A percentile compares a stretch with the other conserved stretches of the same genome.
Evolutionary conservation across 768 basidiomycete genomes (phyloP).

Genomic region (Leccinum barrowsii): DNA sequence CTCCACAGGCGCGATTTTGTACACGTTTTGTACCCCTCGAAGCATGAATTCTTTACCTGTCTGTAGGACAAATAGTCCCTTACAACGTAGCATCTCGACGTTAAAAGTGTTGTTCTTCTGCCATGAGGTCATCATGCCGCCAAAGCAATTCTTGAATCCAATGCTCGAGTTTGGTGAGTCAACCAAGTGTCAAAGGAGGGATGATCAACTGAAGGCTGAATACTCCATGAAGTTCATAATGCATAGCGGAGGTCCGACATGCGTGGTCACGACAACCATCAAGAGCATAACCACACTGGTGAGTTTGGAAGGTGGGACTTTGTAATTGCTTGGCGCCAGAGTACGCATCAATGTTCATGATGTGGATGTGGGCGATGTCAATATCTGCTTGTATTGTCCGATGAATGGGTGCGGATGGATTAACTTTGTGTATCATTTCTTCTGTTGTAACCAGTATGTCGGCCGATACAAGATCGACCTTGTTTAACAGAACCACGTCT

Average conservation of each 20-base stretch:
- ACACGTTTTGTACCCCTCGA: conserved; percentile 89
- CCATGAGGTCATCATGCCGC: conserved; percentile 60
- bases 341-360: conserved; percentile 78
- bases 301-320: conserved; percentile 20
- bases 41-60: conserved; percentile 65
- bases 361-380: conserved; percentile 58
- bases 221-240: conserved; percentile 76
- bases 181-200: conserved; percentile 50
- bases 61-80: conserved; percentile 67
- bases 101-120: conserved; percentile 11
- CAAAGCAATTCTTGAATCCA: conserved; percentile 84
- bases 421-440: conserved; percentile 64
- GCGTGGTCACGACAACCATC: conserved; percentile 30
- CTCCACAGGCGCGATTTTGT: conserved; percentile 63
- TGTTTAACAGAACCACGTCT: conserved; percentile 91
- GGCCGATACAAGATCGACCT: conserved; percentile 68
- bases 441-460: conserved; percentile 48
- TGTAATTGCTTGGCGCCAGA: conserved; percentile 39
- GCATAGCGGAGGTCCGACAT: conserved; percentile 36
- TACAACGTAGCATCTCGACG: conserved; percentile 78
- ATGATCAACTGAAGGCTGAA: conserved; percentile 72
- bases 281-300: conserved; percentile 32
- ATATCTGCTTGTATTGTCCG: conserved; percentile 68
- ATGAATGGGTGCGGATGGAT: conserved; percentile 75
- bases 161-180: conserved; percentile 57